Percentiles rank a stretch among this genome's conserved stretches.
Evolutionary conservation across 257 asterid species (phyloP).

Genomic region (Fraxinus excelsior): DNA sequence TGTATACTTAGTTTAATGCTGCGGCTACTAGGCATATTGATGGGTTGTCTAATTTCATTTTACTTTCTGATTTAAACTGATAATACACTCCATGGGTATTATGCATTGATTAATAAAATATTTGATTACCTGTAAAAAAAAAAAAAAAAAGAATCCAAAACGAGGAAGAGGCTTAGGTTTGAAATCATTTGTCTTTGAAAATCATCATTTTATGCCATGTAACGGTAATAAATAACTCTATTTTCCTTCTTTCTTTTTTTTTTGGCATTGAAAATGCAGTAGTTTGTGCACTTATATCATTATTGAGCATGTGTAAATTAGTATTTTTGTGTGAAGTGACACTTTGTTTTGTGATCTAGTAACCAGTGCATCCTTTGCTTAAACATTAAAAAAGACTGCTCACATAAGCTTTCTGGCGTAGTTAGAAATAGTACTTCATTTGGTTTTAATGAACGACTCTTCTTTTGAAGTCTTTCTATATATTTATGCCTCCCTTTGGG

Average conservation of each 20-base stretch:
- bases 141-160: neutral
- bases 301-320: neutral
- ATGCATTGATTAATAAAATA: too few relatives aligned
- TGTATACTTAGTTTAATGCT: too few relatives aligned
- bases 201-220: neutral
- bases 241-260: neutral
- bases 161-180: neutral
- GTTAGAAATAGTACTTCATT: neutral
- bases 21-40: too few relatives aligned
- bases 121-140: too few relatives aligned
- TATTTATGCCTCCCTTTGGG: neutral
- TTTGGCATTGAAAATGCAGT: neutral
- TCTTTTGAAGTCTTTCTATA: neutral
- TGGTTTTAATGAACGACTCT: conserved; percentile 1
- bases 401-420: neutral
- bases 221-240: neutral
- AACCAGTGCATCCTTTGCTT: neutral
- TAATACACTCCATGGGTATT: too few relatives aligned
- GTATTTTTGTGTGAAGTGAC: neutral
- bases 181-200: neutral
- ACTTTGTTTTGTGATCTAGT: neutral
- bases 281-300: neutral
- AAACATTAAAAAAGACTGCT: neutral
- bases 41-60: too few relatives aligned
- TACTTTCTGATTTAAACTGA: too few relatives aligned